These are phyloP conservation scores for Erythrobasidium yunnanense DNA, from an alignment of 768 basidiomycete species.

Conservation along the genomic window DNA sequence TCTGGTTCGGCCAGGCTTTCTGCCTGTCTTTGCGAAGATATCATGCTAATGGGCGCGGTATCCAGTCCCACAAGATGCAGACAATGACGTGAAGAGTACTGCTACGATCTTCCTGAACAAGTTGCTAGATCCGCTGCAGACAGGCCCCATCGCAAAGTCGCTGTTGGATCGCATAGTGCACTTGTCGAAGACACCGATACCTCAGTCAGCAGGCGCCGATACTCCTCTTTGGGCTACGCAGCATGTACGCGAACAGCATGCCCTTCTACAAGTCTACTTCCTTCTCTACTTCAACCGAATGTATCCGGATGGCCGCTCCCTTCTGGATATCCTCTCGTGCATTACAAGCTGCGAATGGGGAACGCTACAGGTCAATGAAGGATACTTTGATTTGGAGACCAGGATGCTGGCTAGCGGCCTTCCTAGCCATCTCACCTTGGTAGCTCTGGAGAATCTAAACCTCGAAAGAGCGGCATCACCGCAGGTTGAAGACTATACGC, in stretches of 20 bases:
- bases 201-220: conserved; percentile 52
- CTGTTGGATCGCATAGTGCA: conserved; percentile 54
- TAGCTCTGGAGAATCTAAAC: conserved; percentile 59
- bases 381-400: conserved; percentile 59
- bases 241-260: conserved; percentile 55
- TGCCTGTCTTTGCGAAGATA: background rate
- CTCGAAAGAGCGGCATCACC: conserved; percentile 49
- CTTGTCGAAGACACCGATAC: conserved; percentile 42
- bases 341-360: conserved; percentile 60
- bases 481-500: conserved; percentile 21
- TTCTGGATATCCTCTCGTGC: conserved; percentile 55
- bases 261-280: conserved; percentile 73
- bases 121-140: conserved; percentile 44
- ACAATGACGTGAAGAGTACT: background rate
- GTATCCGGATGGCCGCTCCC: conserved; percentile 55
- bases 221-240: conserved; percentile 40
- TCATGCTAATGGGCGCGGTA: background rate
- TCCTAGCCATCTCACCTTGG: conserved; percentile 45
- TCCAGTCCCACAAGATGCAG: background rate
- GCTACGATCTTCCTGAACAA: background rate
- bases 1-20: conserved; percentile 30
- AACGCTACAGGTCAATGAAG: conserved; percentile 52
- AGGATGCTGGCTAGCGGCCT: conserved; percentile 53
- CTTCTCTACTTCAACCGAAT: conserved; percentile 74
- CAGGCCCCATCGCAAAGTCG: conserved; percentile 52